These are phyloP conservation scores for Bipolaris oryzae DNA, from an alignment of 2,329 filamentous ascomycete genomes.

Conservation along the genomic window DNA sequence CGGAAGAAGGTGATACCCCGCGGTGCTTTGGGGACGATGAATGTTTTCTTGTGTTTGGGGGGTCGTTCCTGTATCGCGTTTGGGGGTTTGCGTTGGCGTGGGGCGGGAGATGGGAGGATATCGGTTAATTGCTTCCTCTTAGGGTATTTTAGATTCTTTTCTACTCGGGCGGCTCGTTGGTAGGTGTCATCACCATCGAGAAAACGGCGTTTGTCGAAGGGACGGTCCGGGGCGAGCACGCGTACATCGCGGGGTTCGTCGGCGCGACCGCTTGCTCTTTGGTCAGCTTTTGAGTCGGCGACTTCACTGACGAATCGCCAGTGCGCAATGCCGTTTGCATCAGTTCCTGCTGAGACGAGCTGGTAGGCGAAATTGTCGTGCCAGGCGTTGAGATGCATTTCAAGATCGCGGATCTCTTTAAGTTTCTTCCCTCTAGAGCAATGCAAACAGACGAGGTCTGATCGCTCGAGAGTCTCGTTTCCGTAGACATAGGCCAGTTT, in stretches of 20 bases:
- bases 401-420: constrained; percentile 31
- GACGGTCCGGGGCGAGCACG: constrained; percentile 41
- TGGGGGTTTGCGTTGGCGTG: constrained; percentile 20
- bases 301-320: constrained; percentile 28
- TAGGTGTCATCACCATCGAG: constrained; percentile 43
- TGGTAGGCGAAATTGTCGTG: constrained; percentile 46
- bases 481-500: constrained; percentile 21
- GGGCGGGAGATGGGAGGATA: background rate
- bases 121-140: background rate
- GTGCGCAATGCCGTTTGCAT: constrained; percentile 20
- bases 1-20: constrained; percentile 48
- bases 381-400: constrained; percentile 42
- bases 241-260: constrained; percentile 35
- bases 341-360: constrained; percentile 13
- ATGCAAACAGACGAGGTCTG: constrained; percentile 26
- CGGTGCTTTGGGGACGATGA: constrained; percentile 46
- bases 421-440: constrained; percentile 17
- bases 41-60: constrained; percentile 27
- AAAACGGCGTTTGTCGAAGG: constrained; percentile 46
- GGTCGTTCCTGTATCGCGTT: constrained; percentile 25
- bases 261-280: constrained; percentile 31
- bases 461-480: constrained; percentile 14
- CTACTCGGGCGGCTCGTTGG: constrained; percentile 16
- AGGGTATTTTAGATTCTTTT: constrained; percentile 10
- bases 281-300: constrained; percentile 24